These are phyloP conservation scores for Pleurozium schreberi DNA, from an alignment of 225 moss, liverwort and hornwort species.

Conservation along the genomic window DNA sequence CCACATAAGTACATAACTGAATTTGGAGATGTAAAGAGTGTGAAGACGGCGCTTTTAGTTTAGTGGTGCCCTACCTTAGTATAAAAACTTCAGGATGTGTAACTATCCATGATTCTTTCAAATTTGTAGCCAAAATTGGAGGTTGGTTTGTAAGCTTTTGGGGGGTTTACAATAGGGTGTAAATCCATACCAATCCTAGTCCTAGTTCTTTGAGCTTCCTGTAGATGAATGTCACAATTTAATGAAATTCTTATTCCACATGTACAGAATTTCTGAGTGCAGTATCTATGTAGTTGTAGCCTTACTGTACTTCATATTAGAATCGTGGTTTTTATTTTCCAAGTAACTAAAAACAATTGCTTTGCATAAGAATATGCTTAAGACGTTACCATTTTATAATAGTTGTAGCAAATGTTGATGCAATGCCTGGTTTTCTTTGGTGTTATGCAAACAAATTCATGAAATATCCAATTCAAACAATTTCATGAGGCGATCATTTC, in stretches of 20 bases:
- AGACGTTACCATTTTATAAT: not conserved
- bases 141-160: not conserved
- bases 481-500: no score
- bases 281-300: not conserved
- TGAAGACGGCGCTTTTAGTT: no score
- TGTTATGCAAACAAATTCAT: not conserved
- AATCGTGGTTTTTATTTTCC: not conserved
- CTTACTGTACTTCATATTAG: not conserved
- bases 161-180: not conserved
- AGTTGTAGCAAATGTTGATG: not conserved
- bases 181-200: not conserved
- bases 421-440: not conserved
- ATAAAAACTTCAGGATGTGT: no score
- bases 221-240: not conserved
- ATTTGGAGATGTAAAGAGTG: no score
- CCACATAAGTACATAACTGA: no score
- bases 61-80: no score
- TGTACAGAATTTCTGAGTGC: no score
- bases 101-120: not conserved
- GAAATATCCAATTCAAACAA: not conserved
- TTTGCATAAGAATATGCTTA: not conserved
- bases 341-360: not conserved
- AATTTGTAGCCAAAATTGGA: not conserved
- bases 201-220: not conserved
- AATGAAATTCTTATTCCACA: not conserved